Conservation (phyloP, 305 asterid genomes). For the Solanum aculeatissimum region DNA sequence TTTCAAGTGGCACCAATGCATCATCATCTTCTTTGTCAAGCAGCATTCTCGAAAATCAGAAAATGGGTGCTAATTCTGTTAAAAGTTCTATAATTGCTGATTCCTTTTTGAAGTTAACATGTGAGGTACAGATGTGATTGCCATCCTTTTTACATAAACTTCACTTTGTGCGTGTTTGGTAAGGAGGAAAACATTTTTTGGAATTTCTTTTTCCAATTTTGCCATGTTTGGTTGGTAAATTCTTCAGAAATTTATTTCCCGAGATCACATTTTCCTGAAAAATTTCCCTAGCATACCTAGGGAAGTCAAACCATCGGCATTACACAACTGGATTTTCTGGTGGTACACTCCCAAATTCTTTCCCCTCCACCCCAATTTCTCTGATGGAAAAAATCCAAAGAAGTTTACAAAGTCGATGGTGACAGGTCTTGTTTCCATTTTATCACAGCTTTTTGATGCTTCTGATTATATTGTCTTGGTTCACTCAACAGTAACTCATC, state of each 20-base stretch:
- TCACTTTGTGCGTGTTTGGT: neutral
- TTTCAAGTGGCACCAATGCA: slow-evolving; percentile 55
- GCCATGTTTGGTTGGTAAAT: neutral
- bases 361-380: neutral
- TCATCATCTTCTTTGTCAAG: slow-evolving; percentile 61
- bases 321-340: neutral
- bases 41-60: slow-evolving; percentile 56
- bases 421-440: neutral
- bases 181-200: neutral
- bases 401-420: neutral
- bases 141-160: neutral
- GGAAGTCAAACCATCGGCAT: neutral
- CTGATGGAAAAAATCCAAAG: neutral
- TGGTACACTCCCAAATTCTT: neutral
- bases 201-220: neutral
- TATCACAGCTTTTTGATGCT: neutral
- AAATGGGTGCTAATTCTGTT: slow-evolving; percentile 40
- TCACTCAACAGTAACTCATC: neutral
- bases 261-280: neutral
- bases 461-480: neutral
- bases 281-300: neutral
- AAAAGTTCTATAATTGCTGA: slow-evolving; percentile 57
- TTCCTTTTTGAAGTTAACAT: slow-evolving; percentile 66
- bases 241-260: neutral
- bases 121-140: slow-evolving; percentile 52